Evolutionary conservation across 345 rosid genomes (phyloP), one percentile per base, ranked within the genome.

Genomic region (Ailanthus altissimus): DNA sequence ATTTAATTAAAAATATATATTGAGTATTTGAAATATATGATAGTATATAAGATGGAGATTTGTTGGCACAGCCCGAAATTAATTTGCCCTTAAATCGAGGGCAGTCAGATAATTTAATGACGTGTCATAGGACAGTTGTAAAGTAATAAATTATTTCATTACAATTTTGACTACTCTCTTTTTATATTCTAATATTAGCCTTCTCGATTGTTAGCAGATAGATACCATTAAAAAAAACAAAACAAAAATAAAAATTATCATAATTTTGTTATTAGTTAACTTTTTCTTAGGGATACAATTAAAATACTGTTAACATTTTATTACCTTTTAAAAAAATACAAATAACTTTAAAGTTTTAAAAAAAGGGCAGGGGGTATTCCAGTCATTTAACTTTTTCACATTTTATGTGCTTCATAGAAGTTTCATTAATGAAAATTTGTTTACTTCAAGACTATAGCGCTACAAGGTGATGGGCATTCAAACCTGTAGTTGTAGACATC

Each of bases 361-460:
- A 32, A 32, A 1, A 32, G 3, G 3, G 38, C 3, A 1, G 38
- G 16, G 57, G 57, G 57, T 5, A 51, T 51, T 51, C 0, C 15
- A n/a, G 57, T 51, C 6, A 16, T 51, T 51, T 51, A 0, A 16
- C 5, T 16, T 16, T 51, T 32, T 32, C 38, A 32, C 3, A 32
- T 32, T 1, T 32, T 5, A 53, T 1, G 21, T 18, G 58, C 20
- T 54, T 53, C 12, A 2, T 1, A 15, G 47, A 18, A 71, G 32
- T 53, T 63, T 15, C 47, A 43, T 65, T 54, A 21, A 61, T 71
- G 43, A 62, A 64, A 72, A 1, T 54, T 76, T 46, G 57, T 54
- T 72, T 49, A 2, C 43, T 58, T 49, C 49, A 11, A 7, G 60
- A 49, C 61, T 46, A 32, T 6, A n/a, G 5, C 15, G 0, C 14